These are phyloP conservation scores for Silene vulgaris DNA, from an alignment of 179 eudicot species.

Conservation along the genomic window DNA sequence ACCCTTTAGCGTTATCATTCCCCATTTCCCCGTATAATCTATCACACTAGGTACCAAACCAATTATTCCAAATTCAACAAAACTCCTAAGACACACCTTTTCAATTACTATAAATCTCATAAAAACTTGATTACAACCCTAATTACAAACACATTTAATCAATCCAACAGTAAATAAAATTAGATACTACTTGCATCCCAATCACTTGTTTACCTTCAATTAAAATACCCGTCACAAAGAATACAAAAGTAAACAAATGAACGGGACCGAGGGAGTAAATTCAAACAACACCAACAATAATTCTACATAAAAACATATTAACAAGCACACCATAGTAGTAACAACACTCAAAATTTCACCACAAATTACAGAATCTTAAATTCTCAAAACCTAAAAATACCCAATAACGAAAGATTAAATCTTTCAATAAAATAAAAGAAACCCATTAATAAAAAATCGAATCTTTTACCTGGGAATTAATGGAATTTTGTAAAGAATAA, in stretches of 20 bases:
- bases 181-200: too few species aligned
- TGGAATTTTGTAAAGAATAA: slow-evolving; percentile 2
- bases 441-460: slow-evolving; percentile 13
- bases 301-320: not conserved
- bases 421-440: not conserved
- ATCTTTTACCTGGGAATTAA: slow-evolving; percentile 27
- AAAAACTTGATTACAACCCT: not conserved
- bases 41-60: slow-evolving; percentile 17
- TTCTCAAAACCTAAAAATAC: not conserved
- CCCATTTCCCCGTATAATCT: not conserved
- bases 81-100: not conserved
- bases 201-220: too few species aligned
- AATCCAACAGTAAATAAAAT: slow-evolving; percentile 14
- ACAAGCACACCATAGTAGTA: too few species aligned
- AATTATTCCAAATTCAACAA: slow-evolving; percentile 2
- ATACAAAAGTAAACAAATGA: too few species aligned
- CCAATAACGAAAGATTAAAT: not conserved
- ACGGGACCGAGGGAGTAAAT: not conserved
- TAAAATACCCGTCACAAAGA: too few species aligned
- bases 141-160: slow-evolving; percentile 8
- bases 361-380: not conserved
- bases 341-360: not conserved
- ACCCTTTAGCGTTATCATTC: too few species aligned
- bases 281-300: slow-evolving; percentile 9
- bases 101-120: slow-evolving; percentile 13